A percentile compares a stretch with the other conserved stretches of the same genome.
Conservation (phyloP, 75 land plant genomes). For the Larix kaempferi region DNA sequence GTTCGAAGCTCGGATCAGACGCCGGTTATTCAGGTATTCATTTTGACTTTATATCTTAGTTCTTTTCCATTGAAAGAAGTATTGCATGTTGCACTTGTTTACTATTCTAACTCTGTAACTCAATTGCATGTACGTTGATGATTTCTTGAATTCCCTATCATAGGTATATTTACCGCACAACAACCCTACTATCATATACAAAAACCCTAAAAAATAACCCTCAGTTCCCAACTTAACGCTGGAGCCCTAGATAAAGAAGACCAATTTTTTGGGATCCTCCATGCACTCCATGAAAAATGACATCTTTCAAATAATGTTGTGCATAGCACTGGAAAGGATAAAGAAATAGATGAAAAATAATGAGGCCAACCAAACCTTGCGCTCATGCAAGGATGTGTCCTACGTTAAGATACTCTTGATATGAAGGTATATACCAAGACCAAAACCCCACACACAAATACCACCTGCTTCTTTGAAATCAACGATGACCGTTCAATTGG, state of each 20-base stretch:
- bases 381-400: conserved; percentile 61
- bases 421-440: conserved; percentile 42
- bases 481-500: conserved; percentile 68
- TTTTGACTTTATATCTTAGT: too few relatives aligned
- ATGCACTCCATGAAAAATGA: conserved; percentile 81
- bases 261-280: conserved; percentile 60
- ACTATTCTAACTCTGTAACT: too few relatives aligned
- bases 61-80: too few relatives aligned
- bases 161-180: too few relatives aligned
- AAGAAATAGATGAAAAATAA: conserved; percentile 85
- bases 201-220: conserved; percentile 81
- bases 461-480: conserved; percentile 54
- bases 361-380: conserved; percentile 53
- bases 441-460: conserved; percentile 16
- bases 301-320: conserved; percentile 91
- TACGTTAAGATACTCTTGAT: conserved; percentile 40
- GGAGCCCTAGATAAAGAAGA: conserved; percentile 89
- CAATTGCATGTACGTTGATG: too few relatives aligned
- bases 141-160: too few relatives aligned
- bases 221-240: conserved; percentile 97
- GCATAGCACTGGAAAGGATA: conserved; percentile 93
- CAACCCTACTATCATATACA: conserved; percentile 88
- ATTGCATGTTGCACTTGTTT: too few relatives aligned
- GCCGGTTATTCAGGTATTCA: too few relatives aligned
- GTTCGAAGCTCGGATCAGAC: too few relatives aligned